Evolutionary conservation across 345 rosid species (phyloP), one percentile per base, ranked within the genome.

Genomic region (Eucalyptus guilfoylei): DNA sequence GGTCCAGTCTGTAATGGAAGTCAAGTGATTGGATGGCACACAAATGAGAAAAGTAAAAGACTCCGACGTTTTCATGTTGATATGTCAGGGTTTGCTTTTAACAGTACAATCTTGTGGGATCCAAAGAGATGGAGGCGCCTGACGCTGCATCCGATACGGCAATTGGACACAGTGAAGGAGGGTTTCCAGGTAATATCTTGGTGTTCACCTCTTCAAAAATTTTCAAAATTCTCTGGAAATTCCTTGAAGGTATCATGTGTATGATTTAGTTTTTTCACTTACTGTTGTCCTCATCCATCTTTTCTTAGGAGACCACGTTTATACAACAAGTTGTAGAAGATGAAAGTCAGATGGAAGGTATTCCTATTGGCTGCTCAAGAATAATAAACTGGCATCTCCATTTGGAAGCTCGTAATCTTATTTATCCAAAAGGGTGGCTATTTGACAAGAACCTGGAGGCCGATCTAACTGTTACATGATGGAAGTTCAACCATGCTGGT

Each of bases 11-110:
- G 91, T 60, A 67, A 87, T 30, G 88, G 96, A 90, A 96, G 94
- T 89, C 95, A 92, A 87, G 95, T 97, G 89, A 93, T 95, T 86
- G 99, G 99, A 87, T 97, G 99, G 98, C 99, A 96, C 92, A 96
- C 99, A 44, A 97, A 97, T 69, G 99, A 97, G 89, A 97, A 95
- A 92, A 97, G 99, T 88, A 97, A 94, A 92, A 93, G 93, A 87
- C 92, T 96, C 14, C 95, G 97, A 21, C 93, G 99, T 91, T 97
- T 96, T 93, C 99, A 97, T 88, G 97, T 96, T 87, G 99, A 96
- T 93, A 97, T 97, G 97, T 96, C 98, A 0, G 99, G 99, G 47
- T 97, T 96, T 93, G 99, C 99, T 89, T 96, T 97, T 92, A 97
- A 97, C 92, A 96, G 98, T 91, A 95, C 98, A 58, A 95, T 97